Evolutionary conservation across 805 yeast species (phyloP), one percentile per base, ranked within the genome.

Genomic region (Hanseniaspora osmophila): DNA sequence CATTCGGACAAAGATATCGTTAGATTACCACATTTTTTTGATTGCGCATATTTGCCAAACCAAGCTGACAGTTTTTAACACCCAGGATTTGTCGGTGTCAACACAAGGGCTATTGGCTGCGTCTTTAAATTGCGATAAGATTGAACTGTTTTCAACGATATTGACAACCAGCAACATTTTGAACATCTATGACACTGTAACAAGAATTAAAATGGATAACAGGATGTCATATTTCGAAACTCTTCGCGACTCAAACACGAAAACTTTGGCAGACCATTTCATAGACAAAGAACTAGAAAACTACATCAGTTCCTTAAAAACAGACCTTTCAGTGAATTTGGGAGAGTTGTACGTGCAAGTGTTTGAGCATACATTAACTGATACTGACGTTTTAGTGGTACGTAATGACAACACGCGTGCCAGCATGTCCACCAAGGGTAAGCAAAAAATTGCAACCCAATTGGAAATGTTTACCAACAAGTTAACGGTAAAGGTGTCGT

Each of bases 11-110:
- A 82, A 81, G 54, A 64, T 79, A 4, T 78, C 87, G 0, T 77
- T 90, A 54, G 97, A 92, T 58, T 86, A 78, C 58, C 96, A 90
- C 57, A 75, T 84, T 15, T 87, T 92, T 59, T 72, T 84, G 32
- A 73, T 90, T 41, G 74, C 78, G 2, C 68, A 70, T 13, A 59
- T 81, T 17, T 61, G 66, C 6, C 63, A 65, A 1, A 63, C 77
- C 22, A 63, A 70, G 11, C 61, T 81, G 13, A 76, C 75, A 22
- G 65, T 86, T 16, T 79, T 72, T 58, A 92, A 90, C 58, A 84
- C 81, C 54, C 74, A 77, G 52, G 80, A 73, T 41, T 48, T 54
- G 1, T 52, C 61, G 16, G 67, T 67, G 27, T 57, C 68, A 18
- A 61, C 67, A 41, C 74, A 77, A 22, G 95, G 87, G 57, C 74